Base-by-base conservation (phyloP, 1,139 yeast genomes). In the Debaryomyces udenii region DNA sequence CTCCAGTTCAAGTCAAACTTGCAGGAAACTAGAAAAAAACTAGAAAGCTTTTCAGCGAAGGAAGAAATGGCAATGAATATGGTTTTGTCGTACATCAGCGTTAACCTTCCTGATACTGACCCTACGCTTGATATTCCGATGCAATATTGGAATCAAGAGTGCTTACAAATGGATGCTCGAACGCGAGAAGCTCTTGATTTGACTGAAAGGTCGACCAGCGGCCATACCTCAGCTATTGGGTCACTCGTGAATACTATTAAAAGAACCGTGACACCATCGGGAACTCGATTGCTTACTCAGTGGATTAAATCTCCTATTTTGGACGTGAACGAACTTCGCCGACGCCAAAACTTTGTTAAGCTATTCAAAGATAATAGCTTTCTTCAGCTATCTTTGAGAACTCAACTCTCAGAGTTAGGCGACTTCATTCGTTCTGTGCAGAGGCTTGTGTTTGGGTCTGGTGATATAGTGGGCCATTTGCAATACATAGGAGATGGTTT, bases 291-390 rank as follows among this genome's bases (percentile, higher is more conserved):
- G 16, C 65, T 93, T 14, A 76, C 83, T 3, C 83, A 83, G 40
- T 90, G 98, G 97, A 64, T 93, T 3, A 74, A 87, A 15, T 82
- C 91, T 0, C 99, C 99, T 0, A 74, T 87, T 0, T 70, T 86
- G 4, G 78, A 84, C 50, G 52, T 78, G 0, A 53, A 56, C 0
- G 85, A 78, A 46, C 80, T 93, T 16, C 59, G 61, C 17, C 53
- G 59, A 14, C 71, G 99, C 24, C 96, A 88, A 46, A 67, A 69
- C 7, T 68, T 81, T 35, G 94, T 91, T 0, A 59, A 66, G 9
- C 58, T 76, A 10, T 82, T 90, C 49, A 48, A 70, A 9, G 60
- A 65, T 2, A 67, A 80, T 42, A 56, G 61, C 0, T 49, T 56
- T 0, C 57, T 80, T 34, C 62, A 74, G 2, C 42, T 62, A 0